These are phyloP conservation scores for Neopestalotiopsis rosae DNA, from an alignment of 2,329 filamentous ascomycete genomes.

Conservation along the genomic window DNA sequence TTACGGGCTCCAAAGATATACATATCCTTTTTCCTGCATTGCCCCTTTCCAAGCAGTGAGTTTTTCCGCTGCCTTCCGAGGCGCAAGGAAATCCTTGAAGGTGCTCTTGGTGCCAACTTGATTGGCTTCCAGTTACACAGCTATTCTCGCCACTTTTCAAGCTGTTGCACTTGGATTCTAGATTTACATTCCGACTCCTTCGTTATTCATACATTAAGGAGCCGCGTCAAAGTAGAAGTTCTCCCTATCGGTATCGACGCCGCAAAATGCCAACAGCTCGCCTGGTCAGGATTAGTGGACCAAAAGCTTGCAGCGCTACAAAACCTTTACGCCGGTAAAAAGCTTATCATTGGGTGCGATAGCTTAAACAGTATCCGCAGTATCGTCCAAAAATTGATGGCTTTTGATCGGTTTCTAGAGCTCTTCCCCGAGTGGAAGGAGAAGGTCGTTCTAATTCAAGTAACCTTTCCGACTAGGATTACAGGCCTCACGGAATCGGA, in stretches of 20 bases:
- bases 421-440: conserved; percentile 90
- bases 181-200: conserved; percentile 87
- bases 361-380: conserved; percentile 92
- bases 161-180: conserved; percentile 88
- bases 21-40: conserved; percentile 93
- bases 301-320: conserved; percentile 76
- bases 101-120: conserved; percentile 88
- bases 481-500: conserved; percentile 80
- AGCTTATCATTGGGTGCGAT: conserved; percentile 93
- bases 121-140: conserved; percentile 95
- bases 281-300: conserved; percentile 73
- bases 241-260: conserved; percentile 96
- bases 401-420: conserved; percentile 90
- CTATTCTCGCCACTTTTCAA: conserved; percentile 93
- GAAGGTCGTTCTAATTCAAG: conserved; percentile 91
- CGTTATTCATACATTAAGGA: conserved; percentile 87
- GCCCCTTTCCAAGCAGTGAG: conserved; percentile 92
- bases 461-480: conserved; percentile 85
- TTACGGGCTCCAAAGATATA: conserved; percentile 88
- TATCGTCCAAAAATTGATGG: conserved; percentile 94
- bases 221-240: conserved; percentile 87
- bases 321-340: conserved; percentile 84
- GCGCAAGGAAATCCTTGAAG: conserved; percentile 88
- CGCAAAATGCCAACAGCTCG: conserved; percentile 75
- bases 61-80: conserved; percentile 86